These are phyloP conservation scores for Scalesia atractyloides DNA, from an alignment of 129 eudicot species.

Conservation along the genomic window DNA sequence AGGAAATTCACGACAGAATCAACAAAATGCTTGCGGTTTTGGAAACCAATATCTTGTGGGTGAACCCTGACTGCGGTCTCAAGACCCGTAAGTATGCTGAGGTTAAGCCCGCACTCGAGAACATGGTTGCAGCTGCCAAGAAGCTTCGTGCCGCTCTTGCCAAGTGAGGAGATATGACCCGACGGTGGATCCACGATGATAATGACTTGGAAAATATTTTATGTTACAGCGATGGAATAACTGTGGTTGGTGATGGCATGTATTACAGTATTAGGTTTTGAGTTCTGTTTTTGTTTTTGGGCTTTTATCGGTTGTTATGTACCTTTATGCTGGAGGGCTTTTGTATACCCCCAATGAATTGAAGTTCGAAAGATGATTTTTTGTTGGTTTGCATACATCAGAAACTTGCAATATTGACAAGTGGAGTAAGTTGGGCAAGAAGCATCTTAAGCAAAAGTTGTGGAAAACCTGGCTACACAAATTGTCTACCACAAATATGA, in stretches of 20 bases:
- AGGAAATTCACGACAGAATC: slow-evolving; percentile 84
- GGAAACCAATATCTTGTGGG: slow-evolving; percentile 88
- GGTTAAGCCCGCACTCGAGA: slow-evolving; percentile 80
- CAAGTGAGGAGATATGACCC: slow-evolving; percentile 40
- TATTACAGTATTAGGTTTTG: not conserved
- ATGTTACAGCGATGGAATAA: slow-evolving; percentile 14
- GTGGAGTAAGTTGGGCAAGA: too few relatives aligned
- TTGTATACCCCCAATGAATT: not conserved
- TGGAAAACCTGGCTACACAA: too few relatives aligned
- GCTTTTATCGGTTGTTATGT: not conserved
- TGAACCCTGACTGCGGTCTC: slow-evolving; percentile 97
- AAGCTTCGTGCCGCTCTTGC: slow-evolving; percentile 67
- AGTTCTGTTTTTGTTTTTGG: slow-evolving; percentile 6
- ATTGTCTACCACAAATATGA: too few relatives aligned
- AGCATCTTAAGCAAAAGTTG: too few relatives aligned
- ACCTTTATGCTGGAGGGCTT: slow-evolving; percentile 12
- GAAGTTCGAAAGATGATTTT: not conserved
- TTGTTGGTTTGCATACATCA: slow-evolving; percentile 10
- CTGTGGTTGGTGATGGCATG: slow-evolving; percentile 16
- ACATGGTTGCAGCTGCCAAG: slow-evolving; percentile 97
- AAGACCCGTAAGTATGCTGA: slow-evolving; percentile 95
- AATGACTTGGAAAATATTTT: not conserved
- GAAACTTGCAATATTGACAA: not conserved
- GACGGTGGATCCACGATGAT: not conserved
- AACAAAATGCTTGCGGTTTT: slow-evolving; percentile 95